Conservation (phyloP, 140 eudicot genomes). For the Oenanthe javanica region DNA sequence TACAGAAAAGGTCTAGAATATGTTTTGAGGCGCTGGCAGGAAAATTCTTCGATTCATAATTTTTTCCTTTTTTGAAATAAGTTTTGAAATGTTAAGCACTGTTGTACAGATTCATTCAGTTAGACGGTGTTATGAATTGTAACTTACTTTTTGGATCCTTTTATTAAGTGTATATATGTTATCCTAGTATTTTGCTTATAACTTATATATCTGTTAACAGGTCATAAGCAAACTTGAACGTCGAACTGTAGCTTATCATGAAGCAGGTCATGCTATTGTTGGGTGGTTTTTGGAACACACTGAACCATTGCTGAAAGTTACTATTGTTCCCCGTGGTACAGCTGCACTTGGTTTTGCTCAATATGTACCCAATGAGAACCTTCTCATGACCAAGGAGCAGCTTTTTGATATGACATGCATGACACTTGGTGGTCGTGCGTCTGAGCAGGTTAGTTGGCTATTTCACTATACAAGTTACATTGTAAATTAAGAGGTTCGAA, state of each 20-base stretch:
- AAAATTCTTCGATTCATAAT: neutral
- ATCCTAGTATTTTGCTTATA: neutral
- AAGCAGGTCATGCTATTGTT: slow-evolving; percentile 93
- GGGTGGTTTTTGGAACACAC: slow-evolving; percentile 94
- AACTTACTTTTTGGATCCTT: neutral
- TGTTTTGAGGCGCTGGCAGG: neutral
- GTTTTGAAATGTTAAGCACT: neutral
- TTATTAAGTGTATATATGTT: neutral
- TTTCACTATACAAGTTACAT: neutral
- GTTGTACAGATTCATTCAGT: neutral
- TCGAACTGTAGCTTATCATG: slow-evolving; percentile 88
- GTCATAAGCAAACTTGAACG: slow-evolving; percentile 87
- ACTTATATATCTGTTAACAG: slow-evolving; percentile 26
- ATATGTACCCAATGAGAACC: slow-evolving; percentile 83
- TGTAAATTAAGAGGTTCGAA: neutral
- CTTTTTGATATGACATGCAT: slow-evolving; percentile 93
- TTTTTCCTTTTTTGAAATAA: neutral
- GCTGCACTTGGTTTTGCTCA: slow-evolving; percentile 97
- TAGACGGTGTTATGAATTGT: neutral
- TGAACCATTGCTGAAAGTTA: slow-evolving; percentile 83
- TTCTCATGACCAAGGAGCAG: slow-evolving; percentile 94
- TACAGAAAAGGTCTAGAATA: neutral
- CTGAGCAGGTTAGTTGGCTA: slow-evolving; percentile 64
- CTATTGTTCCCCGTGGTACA: slow-evolving; percentile 98
- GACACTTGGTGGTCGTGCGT: slow-evolving; percentile 97